Conservation (phyloP, 495 filamentous ascomycete species). For the Pyrenula aspistea region DNA sequence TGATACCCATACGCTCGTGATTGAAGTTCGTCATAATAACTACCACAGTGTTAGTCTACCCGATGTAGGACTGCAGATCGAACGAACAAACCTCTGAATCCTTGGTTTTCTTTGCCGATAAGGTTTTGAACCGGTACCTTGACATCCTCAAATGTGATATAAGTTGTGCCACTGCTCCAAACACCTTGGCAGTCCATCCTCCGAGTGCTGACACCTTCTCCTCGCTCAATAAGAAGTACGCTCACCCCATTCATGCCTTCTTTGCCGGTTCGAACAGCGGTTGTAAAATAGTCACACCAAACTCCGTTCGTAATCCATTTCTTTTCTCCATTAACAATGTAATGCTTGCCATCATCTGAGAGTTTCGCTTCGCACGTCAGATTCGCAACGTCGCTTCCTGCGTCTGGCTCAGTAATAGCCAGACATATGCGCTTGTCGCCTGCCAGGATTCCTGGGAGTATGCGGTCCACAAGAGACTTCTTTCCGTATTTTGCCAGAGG, state of each 20-base stretch:
- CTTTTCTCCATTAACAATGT: conserved; percentile 99
- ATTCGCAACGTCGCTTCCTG: conserved; percentile 83
- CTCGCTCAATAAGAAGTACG: conserved; percentile 79
- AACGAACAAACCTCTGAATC: conserved; percentile 60
- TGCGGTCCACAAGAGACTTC: conserved; percentile 73
- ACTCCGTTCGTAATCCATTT: conserved; percentile 99
- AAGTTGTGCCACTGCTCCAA: conserved; percentile 87
- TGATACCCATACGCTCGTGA: conserved; percentile 96
- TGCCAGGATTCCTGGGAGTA: conserved; percentile 70
- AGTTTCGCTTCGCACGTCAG: conserved; percentile 91
- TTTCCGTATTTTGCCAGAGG: conserved; percentile 88
- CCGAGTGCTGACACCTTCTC: conserved; percentile 68
- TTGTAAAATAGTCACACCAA: conserved; percentile 95
- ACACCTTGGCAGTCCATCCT: conserved; percentile 99
- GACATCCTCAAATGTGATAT: conserved; percentile 95
- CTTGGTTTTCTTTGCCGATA: conserved; percentile 94
- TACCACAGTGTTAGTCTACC: conserved; percentile 9
- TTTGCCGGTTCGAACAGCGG: conserved; percentile 80
- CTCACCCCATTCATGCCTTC: conserved; percentile 83
- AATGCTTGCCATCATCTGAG: conserved; percentile 88
- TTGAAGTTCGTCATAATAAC: conserved; percentile 99
- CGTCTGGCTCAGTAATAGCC: conserved; percentile 75
- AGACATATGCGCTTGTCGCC: conserved; percentile 95
- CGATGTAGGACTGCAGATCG: no score
- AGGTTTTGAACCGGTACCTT: conserved; percentile 98